Evolutionary conservation across 2,329 filamentous ascomycete species (phyloP), one percentile per base, ranked within the genome.

Genomic region (Xylariales sp.): DNA sequence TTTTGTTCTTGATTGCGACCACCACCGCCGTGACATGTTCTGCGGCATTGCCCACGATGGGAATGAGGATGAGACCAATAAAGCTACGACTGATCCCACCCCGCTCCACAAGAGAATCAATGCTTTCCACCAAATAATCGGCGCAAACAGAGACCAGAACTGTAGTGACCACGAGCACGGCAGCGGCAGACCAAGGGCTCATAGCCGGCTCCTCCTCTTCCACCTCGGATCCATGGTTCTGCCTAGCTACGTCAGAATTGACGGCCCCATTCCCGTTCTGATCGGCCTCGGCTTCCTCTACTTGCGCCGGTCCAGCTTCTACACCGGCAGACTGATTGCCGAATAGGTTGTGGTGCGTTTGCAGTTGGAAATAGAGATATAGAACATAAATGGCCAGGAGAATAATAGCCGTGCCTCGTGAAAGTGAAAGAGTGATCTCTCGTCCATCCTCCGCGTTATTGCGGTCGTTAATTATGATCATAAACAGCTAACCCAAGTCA

Each of bases 21-120:
- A 94, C 90, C 18, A 93, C 90, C 18, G 92, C 92, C 0, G 92
- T 94, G 46, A 94, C 92, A 75, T 94, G 92, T 78, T 94, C 91
- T 2, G 91, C 91, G 1, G 91, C 91, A 74, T 94, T 94, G 50
- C 91, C 91, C 39, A 94, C 91, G 71, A 94, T 93, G 3, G 91
- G 91, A 56, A 94, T 91, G 23, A 94, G 82, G 57, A 94, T 92
- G 56, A 94, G 82, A 83, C 92, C 92, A 73, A 94, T 93, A 73
- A 94, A 94, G 1, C 90, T 93, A 80, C 92, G 92, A 82, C 90
- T 93, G 77, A 94, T 91, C 68, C 89, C 86, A 1, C 89, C 88
- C 50, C 84, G 88, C 72, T 88, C 84, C 30, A 93, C 92, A 54
- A 94, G 86, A 34, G 85, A 83, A 71, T 93, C 91, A 74, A 94